Evolutionary conservation across 345 rosid species (phyloP).

Genomic region (Carallia brachiata): DNA sequence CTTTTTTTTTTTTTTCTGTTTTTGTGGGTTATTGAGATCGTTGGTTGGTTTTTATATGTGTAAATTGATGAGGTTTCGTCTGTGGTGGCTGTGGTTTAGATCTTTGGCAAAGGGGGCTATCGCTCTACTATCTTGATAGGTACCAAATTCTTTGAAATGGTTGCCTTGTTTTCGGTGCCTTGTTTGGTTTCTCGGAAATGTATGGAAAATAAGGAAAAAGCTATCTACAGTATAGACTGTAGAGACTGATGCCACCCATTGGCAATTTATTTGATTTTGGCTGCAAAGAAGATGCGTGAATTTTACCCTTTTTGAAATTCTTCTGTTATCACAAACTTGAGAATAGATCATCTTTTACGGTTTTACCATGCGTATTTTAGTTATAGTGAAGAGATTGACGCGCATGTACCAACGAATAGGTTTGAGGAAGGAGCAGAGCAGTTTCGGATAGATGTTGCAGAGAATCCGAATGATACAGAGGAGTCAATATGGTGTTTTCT

Average conservation of each 20-base stretch:
- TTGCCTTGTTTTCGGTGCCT: background rate
- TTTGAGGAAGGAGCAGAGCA: slow-evolving; percentile 90
- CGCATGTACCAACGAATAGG: slow-evolving; percentile 32
- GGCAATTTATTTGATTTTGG: no score
- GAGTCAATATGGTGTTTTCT: slow-evolving; percentile 95
- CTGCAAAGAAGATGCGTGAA: no score
- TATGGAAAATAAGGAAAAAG: background rate
- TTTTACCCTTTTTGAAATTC: background rate
- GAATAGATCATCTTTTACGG: background rate
- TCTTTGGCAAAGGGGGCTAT: slow-evolving; percentile 75
- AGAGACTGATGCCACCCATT: background rate
- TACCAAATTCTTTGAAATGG: slow-evolving; percentile 13
- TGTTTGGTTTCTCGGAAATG: slow-evolving; percentile 8
- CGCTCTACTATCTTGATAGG: slow-evolving; percentile 67
- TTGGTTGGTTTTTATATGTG: background rate
- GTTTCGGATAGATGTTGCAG: slow-evolving; percentile 86
- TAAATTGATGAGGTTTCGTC: background rate
- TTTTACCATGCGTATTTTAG: background rate
- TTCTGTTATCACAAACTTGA: background rate
- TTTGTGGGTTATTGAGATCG: background rate
- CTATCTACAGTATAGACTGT: background rate
- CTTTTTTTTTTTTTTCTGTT: background rate
- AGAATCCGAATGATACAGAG: slow-evolving; percentile 89
- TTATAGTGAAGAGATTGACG: slow-evolving; percentile 11
- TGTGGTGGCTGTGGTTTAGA: slow-evolving; percentile 29